Evolutionary conservation across 768 basidiomycete species (phyloP).

Genomic region (Tylopilus balloui): DNA sequence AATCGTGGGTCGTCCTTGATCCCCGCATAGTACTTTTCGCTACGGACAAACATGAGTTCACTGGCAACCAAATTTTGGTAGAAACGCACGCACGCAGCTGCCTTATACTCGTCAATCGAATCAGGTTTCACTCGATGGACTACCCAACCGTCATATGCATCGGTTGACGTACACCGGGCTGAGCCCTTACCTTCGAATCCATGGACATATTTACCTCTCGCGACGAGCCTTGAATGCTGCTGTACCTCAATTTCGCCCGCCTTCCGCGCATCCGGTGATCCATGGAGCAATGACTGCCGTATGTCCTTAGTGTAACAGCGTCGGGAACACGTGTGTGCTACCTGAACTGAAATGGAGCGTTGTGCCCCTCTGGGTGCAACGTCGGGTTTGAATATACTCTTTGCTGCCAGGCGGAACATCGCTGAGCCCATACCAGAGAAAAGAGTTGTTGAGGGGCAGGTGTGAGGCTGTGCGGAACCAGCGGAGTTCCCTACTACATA

Average conservation of each 20-base stretch:
- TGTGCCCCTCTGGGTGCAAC: constrained; percentile 26
- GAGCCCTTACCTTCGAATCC: constrained; percentile 67
- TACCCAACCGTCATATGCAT: constrained; percentile 30
- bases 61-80: background rate
- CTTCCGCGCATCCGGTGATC: constrained; percentile 85
- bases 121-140: constrained; percentile 86
- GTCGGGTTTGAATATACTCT: constrained; percentile 9
- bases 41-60: constrained; percentile 28
- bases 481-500: constrained; percentile 19
- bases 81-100: constrained; percentile 64
- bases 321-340: constrained; percentile 27
- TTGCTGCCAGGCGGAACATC: constrained; percentile 25
- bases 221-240: constrained; percentile 86
- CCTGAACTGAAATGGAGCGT: constrained; percentile 63
- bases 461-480: constrained; percentile 7
- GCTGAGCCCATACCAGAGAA: constrained; percentile 1
- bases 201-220: constrained; percentile 91
- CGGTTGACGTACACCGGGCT: background rate
- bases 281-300: constrained; percentile 79
- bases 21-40: constrained; percentile 80
- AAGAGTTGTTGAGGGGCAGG: background rate
- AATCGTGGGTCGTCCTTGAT: constrained; percentile 69
- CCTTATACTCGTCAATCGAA: constrained; percentile 77
- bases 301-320: constrained; percentile 28
- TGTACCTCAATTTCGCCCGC: constrained; percentile 71